Evolutionary conservation across 179 eudicot genomes (phyloP).

Genomic region (Kewa caespitosa): DNA sequence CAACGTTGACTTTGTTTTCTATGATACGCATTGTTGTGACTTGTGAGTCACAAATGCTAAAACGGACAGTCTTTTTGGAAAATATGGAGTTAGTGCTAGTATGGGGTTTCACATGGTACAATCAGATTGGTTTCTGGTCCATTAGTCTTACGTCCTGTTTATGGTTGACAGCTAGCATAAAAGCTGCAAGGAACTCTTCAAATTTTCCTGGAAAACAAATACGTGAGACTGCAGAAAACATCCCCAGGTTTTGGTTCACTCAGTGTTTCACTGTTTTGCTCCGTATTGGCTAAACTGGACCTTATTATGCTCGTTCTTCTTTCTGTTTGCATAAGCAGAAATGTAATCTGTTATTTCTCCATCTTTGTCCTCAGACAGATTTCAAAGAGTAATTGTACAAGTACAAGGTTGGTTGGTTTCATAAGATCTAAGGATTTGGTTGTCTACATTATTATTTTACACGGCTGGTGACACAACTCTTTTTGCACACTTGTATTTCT

Average conservation of each 20-base stretch:
- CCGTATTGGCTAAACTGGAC: constrained; percentile 7
- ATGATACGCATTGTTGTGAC: too few relatives aligned
- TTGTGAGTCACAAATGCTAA: too few relatives aligned
- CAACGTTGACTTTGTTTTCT: too few relatives aligned
- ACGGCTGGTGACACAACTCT: constrained; percentile 6
- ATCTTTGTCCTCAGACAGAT: constrained; percentile 36
- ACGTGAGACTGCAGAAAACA: constrained; percentile 28
- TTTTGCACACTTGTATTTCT: constrained; percentile 22
- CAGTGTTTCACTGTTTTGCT: background rate
- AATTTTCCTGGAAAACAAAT: constrained; percentile 36
- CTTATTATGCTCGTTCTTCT: background rate
- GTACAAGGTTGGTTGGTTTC: constrained; percentile 48
- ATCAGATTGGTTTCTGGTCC: constrained; percentile 12
- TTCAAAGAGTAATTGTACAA: constrained; percentile 36
- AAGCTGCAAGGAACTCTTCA: constrained; percentile 41
- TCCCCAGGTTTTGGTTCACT: constrained; percentile 35
- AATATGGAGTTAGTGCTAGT: too few relatives aligned
- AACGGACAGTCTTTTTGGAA: too few relatives aligned
- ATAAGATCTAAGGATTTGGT: constrained; percentile 7
- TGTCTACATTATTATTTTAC: background rate
- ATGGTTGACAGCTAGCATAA: constrained; percentile 30
- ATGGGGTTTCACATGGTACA: constrained; percentile 10
- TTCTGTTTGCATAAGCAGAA: constrained; percentile 5
- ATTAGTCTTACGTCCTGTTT: background rate
- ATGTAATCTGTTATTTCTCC: background rate